phyloP scores from a whole-genome alignment of 163 green algal genomes.

The Chlamydomonas reinhardtii region DNA sequence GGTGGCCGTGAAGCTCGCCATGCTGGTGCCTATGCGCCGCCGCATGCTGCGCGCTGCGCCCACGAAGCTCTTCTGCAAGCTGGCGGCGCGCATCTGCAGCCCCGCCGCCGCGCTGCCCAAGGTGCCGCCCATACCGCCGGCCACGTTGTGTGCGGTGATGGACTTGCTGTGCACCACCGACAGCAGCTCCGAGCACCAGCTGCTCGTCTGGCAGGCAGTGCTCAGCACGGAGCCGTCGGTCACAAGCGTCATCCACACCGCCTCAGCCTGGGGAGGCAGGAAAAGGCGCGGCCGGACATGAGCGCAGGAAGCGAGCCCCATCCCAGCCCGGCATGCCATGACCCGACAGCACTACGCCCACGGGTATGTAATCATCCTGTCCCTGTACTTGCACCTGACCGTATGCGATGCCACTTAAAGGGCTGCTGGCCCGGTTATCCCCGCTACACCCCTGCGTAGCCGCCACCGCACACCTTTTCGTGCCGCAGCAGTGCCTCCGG shows the following conservation, averaged over 20 bases:
- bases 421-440: no score
- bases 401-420: no score
- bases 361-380: no score
- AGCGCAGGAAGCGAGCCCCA: no score
- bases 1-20: no score
- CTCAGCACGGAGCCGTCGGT: not conserved
- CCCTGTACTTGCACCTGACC: no score
- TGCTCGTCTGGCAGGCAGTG: not conserved
- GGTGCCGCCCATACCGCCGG: not conserved
- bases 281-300: not conserved
- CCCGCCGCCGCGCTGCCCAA: not conserved
- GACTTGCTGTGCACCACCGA: constrained; percentile 19
- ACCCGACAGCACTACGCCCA: no score
- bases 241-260: constrained; percentile 26
- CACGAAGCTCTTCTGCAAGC: not conserved
- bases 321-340: no score
- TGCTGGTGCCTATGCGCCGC: not conserved
- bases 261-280: constrained; percentile 1
- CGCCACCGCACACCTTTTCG: constrained; percentile 31
- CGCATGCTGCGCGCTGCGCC: not conserved
- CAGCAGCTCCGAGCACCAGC: constrained; percentile 25
- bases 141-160: constrained; percentile 17
- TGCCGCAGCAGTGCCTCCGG: constrained; percentile 35
- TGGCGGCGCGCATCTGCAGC: not conserved
- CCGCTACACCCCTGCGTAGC: no score